Base-by-base conservation (phyloP, 129 eudicot species). In the Oenanthe sinensis region DNA sequence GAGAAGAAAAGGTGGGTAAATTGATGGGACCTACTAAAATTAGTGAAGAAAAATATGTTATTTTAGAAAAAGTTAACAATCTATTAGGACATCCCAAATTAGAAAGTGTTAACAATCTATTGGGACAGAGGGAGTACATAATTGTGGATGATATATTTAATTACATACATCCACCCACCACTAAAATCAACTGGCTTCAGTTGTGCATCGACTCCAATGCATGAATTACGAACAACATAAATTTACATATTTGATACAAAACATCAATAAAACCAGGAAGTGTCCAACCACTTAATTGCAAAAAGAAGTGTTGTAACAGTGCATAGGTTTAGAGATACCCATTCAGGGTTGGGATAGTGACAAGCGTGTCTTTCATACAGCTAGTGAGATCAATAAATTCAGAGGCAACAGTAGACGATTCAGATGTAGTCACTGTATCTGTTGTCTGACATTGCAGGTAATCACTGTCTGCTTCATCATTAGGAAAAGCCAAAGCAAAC, bases 321-420 rank as follows among this genome's bases (percentile, higher is more conserved):
- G 79, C 47, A 75, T 2, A 15, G 33, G 46, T 50, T 28, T 75
- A 20, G 76, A 77, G 76, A 75, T 88, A 91, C 97, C 97, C 99
- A 71, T 95, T 95, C 9, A 92, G 82, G 60, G 99, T 90, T 77
- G 96, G 97, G 68, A 95, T 81, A 20, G 99, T 95, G 81, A 95
- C 86, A 44, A 81, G 80, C 48, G 85, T 87, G 75, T 88, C 86
- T 83, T 90, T 85, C 85, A 95, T 80, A 84, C 94, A 86, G 84
- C 83, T 83, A 83, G 91, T 95, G 75, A 91, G 87, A 86, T 95
- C 99, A 65, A 95, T 83, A 77, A 86, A 77, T 40, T 75, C 87
- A 15, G 87, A 79, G 76, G 46, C 65, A 55, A 63, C 4, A n/a
- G 40, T 42, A 33, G 86, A 84, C 24, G 87, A 79, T 52, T 82